Conservation (phyloP, 345 rosid genomes). For the Linum usitatissimum region DNA sequence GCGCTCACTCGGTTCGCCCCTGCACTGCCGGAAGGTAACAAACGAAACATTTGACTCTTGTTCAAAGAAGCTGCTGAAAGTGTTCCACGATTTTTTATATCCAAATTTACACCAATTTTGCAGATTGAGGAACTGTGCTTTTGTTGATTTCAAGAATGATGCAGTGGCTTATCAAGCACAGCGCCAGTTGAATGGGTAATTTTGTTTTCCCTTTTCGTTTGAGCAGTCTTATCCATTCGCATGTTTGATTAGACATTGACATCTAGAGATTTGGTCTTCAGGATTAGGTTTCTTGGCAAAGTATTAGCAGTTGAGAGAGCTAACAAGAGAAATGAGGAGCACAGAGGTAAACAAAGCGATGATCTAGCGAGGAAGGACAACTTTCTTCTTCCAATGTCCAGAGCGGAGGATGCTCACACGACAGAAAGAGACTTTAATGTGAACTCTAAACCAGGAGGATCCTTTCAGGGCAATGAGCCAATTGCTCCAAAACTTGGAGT, state of each 20-base stretch:
- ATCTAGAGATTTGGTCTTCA: slow-evolving; percentile 12
- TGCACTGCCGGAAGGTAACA: slow-evolving; percentile 57
- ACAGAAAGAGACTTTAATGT: slow-evolving; percentile 14
- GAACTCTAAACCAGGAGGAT: slow-evolving; percentile 32
- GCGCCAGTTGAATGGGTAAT: slow-evolving; percentile 72
- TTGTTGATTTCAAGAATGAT: slow-evolving; percentile 77
- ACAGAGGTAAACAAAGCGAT: slow-evolving; percentile 30
- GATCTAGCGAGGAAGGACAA: slow-evolving; percentile 31
- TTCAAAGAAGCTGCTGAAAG: neutral
- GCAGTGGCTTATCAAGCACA: slow-evolving; percentile 71
- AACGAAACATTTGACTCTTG: neutral
- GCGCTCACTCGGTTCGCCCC: slow-evolving; percentile 73
- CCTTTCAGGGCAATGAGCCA: slow-evolving; percentile 36
- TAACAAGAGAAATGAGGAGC: slow-evolving; percentile 34
- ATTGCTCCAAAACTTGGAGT: slow-evolving; percentile 87
- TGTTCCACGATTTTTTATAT: neutral
- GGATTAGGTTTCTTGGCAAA: slow-evolving; percentile 92
- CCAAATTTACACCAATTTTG: neutral
- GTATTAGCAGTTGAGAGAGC: slow-evolving; percentile 76
- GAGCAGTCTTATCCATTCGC: neutral
- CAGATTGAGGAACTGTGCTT: slow-evolving; percentile 76
- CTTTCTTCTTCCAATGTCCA: slow-evolving; percentile 11
- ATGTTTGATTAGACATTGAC: neutral
- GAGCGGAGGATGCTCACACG: slow-evolving; percentile 25
- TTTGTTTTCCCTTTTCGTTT: neutral